Evolutionary conservation across 2,329 filamentous ascomycete species (phyloP), one percentile per base, ranked within the genome.

Genomic region (Fusarium guadeloupense): DNA sequence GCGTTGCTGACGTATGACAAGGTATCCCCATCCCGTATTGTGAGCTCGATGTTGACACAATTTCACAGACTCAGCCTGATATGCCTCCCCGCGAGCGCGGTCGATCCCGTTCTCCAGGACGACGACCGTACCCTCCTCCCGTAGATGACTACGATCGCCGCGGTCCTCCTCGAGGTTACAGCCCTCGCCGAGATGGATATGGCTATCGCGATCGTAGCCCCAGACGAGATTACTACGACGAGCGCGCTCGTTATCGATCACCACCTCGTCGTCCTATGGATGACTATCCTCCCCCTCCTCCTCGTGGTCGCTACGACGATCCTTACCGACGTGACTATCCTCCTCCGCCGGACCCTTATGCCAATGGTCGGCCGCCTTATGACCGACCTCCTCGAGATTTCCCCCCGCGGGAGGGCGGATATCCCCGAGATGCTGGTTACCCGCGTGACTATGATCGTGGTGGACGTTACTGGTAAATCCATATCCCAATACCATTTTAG

Each of bases 171-270:
- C 87, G 92, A 68, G 91, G 89, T 57, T 97, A 96, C 76, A 96
- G 90, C 76, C 93, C 93, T 61, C 89, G 90, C 64, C 87, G 90
- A 17, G 82, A 81, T 14, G 81, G 76, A 43, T 88, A 90, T 59
- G 88, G 90, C 64, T 97, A 97, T 77, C 93, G 94, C 74, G 92
- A 96, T 72, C 89, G 93, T 70, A 94, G 92, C 71, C 90, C 90
- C 53, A 89, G 90, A 57, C 89, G 92, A 67, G 90, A 94, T 58
- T 96, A 97, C 78, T 96, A 97, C 77, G 89, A 92, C 40, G 91
- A 94, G 63, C 87, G 90, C 72, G 87, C 90, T 69, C 86, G 89
- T 43, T 93, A 93, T 71, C 89, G 92, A 54, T 92, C 91, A 52
- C 92, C 92, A 59, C 90, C 90, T 38, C 89, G 90, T 65, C 89